Conservation (phyloP, 805 yeast genomes). For the Candida sakaeoensis region DNA sequence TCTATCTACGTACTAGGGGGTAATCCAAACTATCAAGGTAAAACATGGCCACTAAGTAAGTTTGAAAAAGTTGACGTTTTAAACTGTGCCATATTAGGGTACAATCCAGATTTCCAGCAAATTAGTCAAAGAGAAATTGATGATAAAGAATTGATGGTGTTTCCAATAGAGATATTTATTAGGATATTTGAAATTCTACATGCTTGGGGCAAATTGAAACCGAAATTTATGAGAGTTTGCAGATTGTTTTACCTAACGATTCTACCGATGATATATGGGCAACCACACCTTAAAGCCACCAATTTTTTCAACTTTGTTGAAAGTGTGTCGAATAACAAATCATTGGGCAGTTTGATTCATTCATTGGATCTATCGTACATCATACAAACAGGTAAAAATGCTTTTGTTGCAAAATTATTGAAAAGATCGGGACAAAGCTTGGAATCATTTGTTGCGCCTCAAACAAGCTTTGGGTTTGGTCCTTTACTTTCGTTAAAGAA, state of each 20-base stretch:
- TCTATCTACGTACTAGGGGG: conserved; percentile 33
- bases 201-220: conserved; percentile 29
- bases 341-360: conserved; percentile 56
- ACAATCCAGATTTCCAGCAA: conserved; percentile 19
- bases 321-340: conserved; percentile 48
- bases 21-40: conserved; percentile 18
- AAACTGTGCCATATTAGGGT: conserved; percentile 27
- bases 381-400: conserved; percentile 88
- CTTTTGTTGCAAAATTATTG: conserved; percentile 77
- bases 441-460: conserved; percentile 81
- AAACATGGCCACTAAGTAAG: conserved; percentile 47
- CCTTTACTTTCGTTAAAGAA: conserved; percentile 78
- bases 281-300: conserved; percentile 59
- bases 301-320: conserved; percentile 76
- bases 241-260: conserved; percentile 57
- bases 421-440: conserved; percentile 70
- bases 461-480: conserved; percentile 88
- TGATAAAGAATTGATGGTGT: conserved; percentile 24
- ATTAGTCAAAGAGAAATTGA: conserved; percentile 10
- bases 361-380: conserved; percentile 72
- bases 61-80: conserved; percentile 50
- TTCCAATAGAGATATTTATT: conserved; percentile 36
- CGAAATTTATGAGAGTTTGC: conserved; percentile 57
- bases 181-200: conserved; percentile 29
- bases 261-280: conserved; percentile 60